These are phyloP conservation scores for Calonectria honghensis DNA, from an alignment of 2,329 filamentous ascomycete species.

Conservation along the genomic window DNA sequence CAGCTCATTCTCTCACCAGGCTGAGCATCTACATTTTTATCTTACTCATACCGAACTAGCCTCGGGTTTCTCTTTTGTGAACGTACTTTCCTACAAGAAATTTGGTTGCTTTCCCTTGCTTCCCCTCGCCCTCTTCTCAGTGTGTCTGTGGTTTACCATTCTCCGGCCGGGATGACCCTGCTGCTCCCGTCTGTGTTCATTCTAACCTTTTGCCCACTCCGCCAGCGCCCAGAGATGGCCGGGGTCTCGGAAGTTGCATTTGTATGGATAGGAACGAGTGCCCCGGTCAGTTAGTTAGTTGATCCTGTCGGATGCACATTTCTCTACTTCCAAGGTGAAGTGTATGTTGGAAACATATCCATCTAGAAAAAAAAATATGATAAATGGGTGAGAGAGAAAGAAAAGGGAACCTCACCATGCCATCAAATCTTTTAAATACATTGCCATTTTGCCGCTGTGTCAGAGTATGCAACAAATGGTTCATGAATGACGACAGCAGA, in stretches of 20 bases:
- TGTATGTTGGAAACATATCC: neutral
- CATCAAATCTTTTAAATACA: neutral
- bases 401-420: neutral
- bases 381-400: no score
- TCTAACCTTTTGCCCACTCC: slow-evolving; percentile 5
- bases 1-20: neutral
- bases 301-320: neutral
- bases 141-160: neutral
- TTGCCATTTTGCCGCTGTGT: neutral
- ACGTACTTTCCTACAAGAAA: neutral
- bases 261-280: slow-evolving; percentile 6
- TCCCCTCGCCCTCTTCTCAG: neutral
- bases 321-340: neutral
- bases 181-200: neutral
- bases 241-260: neutral
- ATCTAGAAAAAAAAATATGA: neutral
- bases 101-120: neutral
- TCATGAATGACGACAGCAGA: neutral
- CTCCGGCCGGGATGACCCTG: slow-evolving; percentile 4
- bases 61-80: neutral
- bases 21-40: neutral
- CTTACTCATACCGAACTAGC: neutral
- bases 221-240: neutral
- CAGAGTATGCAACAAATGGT: neutral
- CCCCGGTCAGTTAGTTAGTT: neutral